Conservation (phyloP, 768 basidiomycete genomes). For the Hypholoma fasciculare region DNA sequence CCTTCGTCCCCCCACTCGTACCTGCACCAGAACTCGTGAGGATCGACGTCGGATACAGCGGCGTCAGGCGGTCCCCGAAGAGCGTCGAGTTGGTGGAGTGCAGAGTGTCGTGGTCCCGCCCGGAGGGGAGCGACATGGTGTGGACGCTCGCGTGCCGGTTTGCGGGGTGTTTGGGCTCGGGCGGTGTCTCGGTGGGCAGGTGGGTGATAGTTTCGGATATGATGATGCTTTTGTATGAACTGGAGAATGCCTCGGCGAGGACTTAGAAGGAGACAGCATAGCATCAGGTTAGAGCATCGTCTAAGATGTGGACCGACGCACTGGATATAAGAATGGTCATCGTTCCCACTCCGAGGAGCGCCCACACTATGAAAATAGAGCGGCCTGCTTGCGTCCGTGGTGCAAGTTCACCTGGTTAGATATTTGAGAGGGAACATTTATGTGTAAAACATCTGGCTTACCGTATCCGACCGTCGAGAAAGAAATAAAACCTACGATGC, state of each 20-base stretch:
- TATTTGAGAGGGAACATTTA: not conserved
- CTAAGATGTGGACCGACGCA: conserved; percentile 25
- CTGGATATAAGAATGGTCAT: conserved; percentile 77
- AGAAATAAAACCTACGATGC: conserved; percentile 57
- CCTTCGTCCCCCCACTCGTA: not conserved
- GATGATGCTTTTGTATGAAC: conserved; percentile 60
- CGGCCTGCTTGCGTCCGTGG: conserved; percentile 70
- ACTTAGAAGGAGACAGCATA: conserved; percentile 2
- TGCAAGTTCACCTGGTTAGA: conserved; percentile 50
- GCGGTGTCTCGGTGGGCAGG: not conserved
- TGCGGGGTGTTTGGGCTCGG: not conserved
- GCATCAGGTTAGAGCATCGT: not conserved
- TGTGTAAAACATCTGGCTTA: conserved; percentile 9
- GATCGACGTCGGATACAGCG: not conserved
- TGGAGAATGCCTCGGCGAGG: conserved; percentile 60
- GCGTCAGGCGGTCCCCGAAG: not conserved
- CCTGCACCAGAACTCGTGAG: not conserved
- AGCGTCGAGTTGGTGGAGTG: not conserved
- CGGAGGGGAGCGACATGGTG: not conserved
- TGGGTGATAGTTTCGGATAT: conserved; percentile 29
- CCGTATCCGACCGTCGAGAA: conserved; percentile 79
- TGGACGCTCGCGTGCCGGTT: not conserved
- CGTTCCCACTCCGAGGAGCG: conserved; percentile 71
- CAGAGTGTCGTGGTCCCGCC: not conserved
- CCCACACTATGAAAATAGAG: conserved; percentile 78